Conservation (phyloP, 2,329 filamentous ascomycete species). For the Diaporthe sp. region DNA sequence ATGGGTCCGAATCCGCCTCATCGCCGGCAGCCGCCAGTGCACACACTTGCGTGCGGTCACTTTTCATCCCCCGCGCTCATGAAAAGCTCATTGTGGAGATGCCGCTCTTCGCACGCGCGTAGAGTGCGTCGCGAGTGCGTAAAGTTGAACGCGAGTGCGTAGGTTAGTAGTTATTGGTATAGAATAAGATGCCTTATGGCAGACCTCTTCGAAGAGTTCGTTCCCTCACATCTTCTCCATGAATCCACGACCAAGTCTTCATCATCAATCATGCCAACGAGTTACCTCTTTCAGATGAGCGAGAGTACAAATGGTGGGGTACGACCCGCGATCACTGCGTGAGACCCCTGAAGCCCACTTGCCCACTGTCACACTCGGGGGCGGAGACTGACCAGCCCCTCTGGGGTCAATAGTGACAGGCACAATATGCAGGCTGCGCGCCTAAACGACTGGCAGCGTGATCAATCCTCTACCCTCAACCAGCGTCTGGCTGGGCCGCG, state of each 20-base stretch:
- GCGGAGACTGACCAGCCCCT: conserved; percentile 4
- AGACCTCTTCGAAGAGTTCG: not conserved
- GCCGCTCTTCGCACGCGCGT: not conserved
- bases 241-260: not conserved
- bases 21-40: not conserved
- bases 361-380: not conserved
- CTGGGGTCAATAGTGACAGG: not conserved
- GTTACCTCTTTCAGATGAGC: not conserved
- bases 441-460: not conserved
- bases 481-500: not conserved
- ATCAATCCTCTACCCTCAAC: not conserved
- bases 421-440: not conserved
- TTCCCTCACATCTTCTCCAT: no score
- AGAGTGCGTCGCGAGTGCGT: not conserved
- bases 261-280: not conserved
- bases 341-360: not conserved
- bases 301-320: conserved; percentile 4
- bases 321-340: not conserved
- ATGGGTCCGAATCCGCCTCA: not conserved
- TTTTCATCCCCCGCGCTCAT: no score
- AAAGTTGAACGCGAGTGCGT: not conserved
- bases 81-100: not conserved
- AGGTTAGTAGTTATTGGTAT: no score
- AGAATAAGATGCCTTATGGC: not conserved
- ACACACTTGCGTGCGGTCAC: not conserved